A percentile compares a stretch with the other conserved stretches of the same genome.
These are phyloP conservation scores for Pythium volutum DNA, from an alignment of 352 stramenopile species.

Conservation along the genomic window DNA sequence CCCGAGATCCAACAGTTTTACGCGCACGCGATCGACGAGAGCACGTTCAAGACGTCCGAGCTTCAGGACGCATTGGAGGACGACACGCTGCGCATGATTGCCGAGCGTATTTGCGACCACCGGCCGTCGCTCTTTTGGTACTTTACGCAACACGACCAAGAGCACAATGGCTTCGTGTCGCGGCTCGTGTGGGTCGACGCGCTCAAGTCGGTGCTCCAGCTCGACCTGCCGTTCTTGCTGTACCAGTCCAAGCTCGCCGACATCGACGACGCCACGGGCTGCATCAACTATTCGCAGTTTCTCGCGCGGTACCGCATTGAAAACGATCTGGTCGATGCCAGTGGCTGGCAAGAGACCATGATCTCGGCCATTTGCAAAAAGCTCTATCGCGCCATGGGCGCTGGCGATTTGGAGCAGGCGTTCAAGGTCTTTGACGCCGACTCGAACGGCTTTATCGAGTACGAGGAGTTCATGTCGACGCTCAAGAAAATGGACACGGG, in stretches of 20 bases:
- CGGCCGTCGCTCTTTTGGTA: constrained; percentile 93
- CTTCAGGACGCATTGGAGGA: constrained; percentile 84
- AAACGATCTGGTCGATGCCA: constrained; percentile 83
- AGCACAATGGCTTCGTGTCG: constrained; percentile 81
- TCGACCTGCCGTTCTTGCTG: constrained; percentile 89
- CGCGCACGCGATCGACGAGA: constrained; percentile 82
- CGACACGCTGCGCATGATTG: constrained; percentile 92
- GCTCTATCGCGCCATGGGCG: constrained; percentile 90
- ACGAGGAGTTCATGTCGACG: constrained; percentile 90
- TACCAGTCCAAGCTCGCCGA: constrained; percentile 89
- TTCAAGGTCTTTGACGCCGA: constrained; percentile 92
- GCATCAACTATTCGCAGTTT: constrained; percentile 93
- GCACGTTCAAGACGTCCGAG: constrained; percentile 66
- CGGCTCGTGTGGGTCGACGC: constrained; percentile 89
- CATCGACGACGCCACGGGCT: constrained; percentile 65
- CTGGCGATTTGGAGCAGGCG: constrained; percentile 82
- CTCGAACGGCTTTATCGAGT: constrained; percentile 89
- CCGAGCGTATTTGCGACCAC: constrained; percentile 91
- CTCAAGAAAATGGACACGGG: constrained; percentile 92
- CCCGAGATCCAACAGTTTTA: constrained; percentile 95
- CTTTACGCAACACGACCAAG: constrained; percentile 92
- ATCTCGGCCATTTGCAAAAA: constrained; percentile 92
- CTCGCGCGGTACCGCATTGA: constrained; percentile 92
- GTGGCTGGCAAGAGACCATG: constrained; percentile 89
- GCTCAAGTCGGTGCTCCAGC: constrained; percentile 87